Base-by-base conservation (phyloP, 2,329 filamentous ascomycete genomes). In the Kalmusia sp. region DNA sequence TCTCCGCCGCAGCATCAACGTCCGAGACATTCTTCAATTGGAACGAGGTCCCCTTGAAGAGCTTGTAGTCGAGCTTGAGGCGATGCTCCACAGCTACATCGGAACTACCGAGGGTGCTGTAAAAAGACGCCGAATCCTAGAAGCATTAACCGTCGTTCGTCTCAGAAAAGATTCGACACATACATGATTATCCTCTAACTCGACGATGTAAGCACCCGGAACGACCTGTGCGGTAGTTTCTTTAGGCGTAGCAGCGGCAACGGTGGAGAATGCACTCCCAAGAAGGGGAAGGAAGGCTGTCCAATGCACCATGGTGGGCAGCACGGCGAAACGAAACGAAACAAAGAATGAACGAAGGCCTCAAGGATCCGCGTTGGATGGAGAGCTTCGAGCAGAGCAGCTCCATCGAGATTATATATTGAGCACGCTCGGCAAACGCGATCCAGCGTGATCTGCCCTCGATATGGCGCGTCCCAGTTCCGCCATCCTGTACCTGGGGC, bases 41-140 rank as follows among this genome's bases (percentile, higher is more conserved):
- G 37, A 52, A 52, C 12, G 50, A 52, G 19, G 44, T 38, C 15
- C 50, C 50, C 30, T 52, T 52, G 50, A 52, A 52, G 6, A 52
- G 44, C 43, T 40, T 43, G 30, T 52, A 52, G 44, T 52, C 44
- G 22, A 52, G 44, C 30, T 52, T 41, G 25, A 52, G 12, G 22
- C 50, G 50, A n/a, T 47, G 50, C n/a, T 52, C 38, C 2, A 52
- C 50, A 24, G 50, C 43, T 21, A 52, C 50, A 21, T 43, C 27
- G n/a, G 30, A 37, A 24, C 14, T 43, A 25, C 50, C 50, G 17
- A 52, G 50, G 30, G 50, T 52, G 17, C 27, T 37, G 30, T 52
- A 52, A 37, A 52, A 52, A 8, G 43, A 41, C 22, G 21, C 31
- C 17, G 50, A 51, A 24, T 51, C 38, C 47, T 50, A 24, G 3